A percentile compares a stretch with the other conserved stretches of the same genome.
phyloP scores from a whole-genome alignment of 2,329 filamentous ascomycete genomes.

The Colletotrichum sp. region DNA sequence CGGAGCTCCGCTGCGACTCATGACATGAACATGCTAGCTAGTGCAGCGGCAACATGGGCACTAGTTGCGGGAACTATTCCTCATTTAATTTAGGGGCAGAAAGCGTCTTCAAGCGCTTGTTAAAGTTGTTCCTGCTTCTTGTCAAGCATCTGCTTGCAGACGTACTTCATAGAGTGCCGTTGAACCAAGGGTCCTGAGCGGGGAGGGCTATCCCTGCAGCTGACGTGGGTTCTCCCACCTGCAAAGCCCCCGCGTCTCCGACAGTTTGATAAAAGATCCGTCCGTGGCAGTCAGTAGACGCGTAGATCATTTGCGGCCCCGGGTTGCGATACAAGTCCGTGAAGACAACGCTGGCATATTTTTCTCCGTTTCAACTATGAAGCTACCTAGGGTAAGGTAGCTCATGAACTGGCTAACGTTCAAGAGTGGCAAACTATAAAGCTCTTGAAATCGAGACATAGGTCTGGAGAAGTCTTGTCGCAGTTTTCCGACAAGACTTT shows the following conservation, averaged over 20 bases:
- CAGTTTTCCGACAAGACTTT: neutral
- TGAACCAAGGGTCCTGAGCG: neutral
- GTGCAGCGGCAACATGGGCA: neutral
- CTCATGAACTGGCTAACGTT: neutral
- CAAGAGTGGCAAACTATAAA: neutral
- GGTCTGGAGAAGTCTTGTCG: neutral
- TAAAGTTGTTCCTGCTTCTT: neutral
- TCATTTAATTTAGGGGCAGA: neutral
- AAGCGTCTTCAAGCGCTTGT: rapidly evolving
- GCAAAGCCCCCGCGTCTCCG: neutral
- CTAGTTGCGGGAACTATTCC: neutral
- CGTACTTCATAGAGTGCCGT: neutral
- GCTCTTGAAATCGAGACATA: neutral
- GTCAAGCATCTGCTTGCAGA: rapidly evolving
- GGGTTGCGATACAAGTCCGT: neutral
- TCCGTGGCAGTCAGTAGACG: neutral
- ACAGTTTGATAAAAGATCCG: neutral
- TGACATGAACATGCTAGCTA: neutral
- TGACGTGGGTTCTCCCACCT: neutral
- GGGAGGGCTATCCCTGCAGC: neutral
- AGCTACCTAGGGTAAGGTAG: neutral
- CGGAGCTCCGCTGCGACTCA: neutral
- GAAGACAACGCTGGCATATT: neutral
- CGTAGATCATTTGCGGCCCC: neutral
- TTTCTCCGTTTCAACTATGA: neutral